Percentiles rank a stretch among this genome's conserved stretches.
Evolutionary conservation across 345 rosid genomes (phyloP).

Genomic region (Salix exigua): DNA sequence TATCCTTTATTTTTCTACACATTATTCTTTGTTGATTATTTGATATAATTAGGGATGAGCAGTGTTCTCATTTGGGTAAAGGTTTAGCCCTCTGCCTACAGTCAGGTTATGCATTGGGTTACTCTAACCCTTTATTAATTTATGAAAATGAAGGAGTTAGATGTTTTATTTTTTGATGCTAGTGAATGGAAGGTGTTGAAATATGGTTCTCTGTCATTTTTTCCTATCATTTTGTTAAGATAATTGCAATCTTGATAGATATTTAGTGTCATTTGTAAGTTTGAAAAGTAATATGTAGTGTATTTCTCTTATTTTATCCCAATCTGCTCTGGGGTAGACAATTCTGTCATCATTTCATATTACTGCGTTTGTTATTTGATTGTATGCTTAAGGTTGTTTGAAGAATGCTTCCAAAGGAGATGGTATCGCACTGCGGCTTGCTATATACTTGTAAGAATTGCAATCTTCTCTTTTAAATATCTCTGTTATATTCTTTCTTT

Average conservation of each 20-base stretch:
- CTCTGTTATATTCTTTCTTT: neutral
- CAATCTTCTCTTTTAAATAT: constrained; percentile 14
- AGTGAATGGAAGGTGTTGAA: neutral
- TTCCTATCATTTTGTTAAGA: neutral
- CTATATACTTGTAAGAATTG: constrained; percentile 80
- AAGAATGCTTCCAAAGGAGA: constrained; percentile 95
- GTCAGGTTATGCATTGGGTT: neutral
- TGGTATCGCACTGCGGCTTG: constrained; percentile 99
- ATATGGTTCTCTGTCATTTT: neutral
- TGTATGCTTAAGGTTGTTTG: constrained; percentile 62
- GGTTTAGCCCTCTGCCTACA: neutral
- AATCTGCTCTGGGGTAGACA: neutral
- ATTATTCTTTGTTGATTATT: neutral
- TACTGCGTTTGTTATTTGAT: constrained; percentile 7
- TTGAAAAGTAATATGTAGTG: neutral
- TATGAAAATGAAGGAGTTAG: neutral
- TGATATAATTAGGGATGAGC: neutral
- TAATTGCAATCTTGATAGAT: neutral
- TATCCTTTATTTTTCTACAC: neutral
- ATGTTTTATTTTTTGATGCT: neutral
- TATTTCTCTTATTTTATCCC: neutral
- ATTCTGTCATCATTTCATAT: neutral
- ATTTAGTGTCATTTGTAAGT: neutral
- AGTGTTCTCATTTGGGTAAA: neutral
- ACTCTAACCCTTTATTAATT: neutral